Base-by-base conservation (phyloP, 192 early-diverging fungal species). In the Coemansia sp. region DNA sequence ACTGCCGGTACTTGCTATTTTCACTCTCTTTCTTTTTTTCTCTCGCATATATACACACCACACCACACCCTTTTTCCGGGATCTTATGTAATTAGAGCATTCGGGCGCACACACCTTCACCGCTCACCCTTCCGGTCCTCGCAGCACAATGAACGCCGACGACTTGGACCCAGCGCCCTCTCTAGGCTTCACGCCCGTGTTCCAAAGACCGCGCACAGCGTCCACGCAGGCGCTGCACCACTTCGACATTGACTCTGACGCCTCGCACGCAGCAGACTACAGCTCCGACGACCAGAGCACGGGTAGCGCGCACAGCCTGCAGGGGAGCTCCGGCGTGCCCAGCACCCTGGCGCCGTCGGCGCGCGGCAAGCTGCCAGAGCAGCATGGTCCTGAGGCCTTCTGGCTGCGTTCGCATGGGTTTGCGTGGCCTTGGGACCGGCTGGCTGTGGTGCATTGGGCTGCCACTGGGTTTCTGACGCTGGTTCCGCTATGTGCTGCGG, bases 381-480 rank as follows among this genome's bases (percentile, higher is more conserved):
- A n/a, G n/a, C n/a, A n/a, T n/a, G n/a, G n/a, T n/a, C n/a, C n/a
- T n/a, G n/a, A n/a, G n/a, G n/a, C n/a, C n/a, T 62, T 63, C 21
- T 81, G 80, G 80, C 41, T 67, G 4, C 73, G 80, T 14, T 52
- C 52, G 23, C 66, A 73, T n/a, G 80, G 69, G 46, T 67, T 81
- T 39, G 59, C 69, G 33, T 27, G 55, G 44, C 80, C 80, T 25
- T 77, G 60, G 66, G 73, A 81, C 43, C 80, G 67, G 8, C 60
- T 69, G 60, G 69, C 73, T 60, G 53, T 67, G 11, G 55, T 54
- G 19, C 73, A 81, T 49, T 81, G 80, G 68, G 51, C 22, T 0
- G 50, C 58, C 25, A 51, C 53, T 5, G 59, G 30, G n/a, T 24
- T 61, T 21, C 17, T 81, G 30, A 37, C 21, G 45, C 44, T 11